Conservation (phyloP, 2,329 filamentous ascomycete species). For the Macrophomina pseudophaseolina region DNA sequence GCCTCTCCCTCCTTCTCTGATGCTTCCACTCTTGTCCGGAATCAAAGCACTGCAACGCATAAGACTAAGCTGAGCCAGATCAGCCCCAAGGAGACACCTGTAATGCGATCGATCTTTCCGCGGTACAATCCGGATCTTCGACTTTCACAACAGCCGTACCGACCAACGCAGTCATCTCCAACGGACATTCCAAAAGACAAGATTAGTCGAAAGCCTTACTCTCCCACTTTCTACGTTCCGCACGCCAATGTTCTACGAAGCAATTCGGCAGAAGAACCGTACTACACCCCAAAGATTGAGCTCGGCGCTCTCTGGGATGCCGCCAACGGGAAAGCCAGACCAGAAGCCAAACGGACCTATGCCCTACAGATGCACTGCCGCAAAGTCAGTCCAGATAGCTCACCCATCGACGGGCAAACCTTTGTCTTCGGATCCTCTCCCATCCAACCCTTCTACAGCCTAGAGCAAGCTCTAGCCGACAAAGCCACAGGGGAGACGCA, state of each 20-base stretch:
- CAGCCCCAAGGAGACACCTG: conserved; percentile 19
- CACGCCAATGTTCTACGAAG: conserved; percentile 41
- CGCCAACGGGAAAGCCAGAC: conserved; percentile 67
- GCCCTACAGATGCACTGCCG: conserved; percentile 48
- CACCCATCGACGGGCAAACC: conserved; percentile 29
- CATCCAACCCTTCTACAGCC: conserved; percentile 71
- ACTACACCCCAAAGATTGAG: conserved; percentile 61
- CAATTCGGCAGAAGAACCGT: conserved; percentile 38
- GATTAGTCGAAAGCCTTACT: conserved; percentile 70
- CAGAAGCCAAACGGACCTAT: conserved; percentile 41
- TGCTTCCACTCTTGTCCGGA: conserved; percentile 43
- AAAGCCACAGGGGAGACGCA: conserved; percentile 26
- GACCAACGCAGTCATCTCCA: conserved; percentile 68
- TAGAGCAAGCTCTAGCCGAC: conserved; percentile 46
- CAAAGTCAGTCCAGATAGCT: conserved; percentile 35
- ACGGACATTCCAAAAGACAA: conserved; percentile 67
- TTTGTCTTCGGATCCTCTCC: conserved; percentile 70
- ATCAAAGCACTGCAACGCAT: conserved; percentile 38
- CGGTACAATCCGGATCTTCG: conserved; percentile 71
- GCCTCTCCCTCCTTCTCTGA: conserved; percentile 29
- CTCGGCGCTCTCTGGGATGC: conserved; percentile 71
- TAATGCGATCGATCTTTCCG: conserved; percentile 76
- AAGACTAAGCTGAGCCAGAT: conserved; percentile 9
- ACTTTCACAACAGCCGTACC: conserved; percentile 72
- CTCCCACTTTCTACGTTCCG: conserved; percentile 53